Conservation (phyloP, 2,329 filamentous ascomycete genomes). For the Colletotrichum horii region DNA sequence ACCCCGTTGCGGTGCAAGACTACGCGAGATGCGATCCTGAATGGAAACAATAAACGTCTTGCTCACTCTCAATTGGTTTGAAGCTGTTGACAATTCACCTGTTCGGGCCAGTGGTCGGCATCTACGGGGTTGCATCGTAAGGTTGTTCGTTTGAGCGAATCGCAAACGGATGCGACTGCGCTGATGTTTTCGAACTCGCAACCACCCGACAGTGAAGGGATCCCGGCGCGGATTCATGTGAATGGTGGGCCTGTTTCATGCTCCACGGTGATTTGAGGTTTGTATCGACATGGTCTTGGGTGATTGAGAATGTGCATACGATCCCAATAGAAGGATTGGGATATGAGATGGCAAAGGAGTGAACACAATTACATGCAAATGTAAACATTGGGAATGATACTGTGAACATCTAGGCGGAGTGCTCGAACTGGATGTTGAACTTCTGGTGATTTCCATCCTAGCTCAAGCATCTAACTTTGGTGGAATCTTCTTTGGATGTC, state of each 20-base stretch:
- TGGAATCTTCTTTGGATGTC: not conserved
- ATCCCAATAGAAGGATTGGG: not conserved
- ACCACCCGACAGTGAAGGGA: conserved; percentile 27
- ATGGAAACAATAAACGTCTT: not conserved
- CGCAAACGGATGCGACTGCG: not conserved
- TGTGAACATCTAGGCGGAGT: not conserved
- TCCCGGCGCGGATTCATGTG: conserved; percentile 23
- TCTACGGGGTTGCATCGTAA: not conserved
- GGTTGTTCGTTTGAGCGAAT: not conserved
- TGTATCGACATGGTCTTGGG: not conserved
- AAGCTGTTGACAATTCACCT: not conserved
- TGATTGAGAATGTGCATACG: not conserved
- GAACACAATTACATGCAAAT: not conserved
- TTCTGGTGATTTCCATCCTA: not conserved
- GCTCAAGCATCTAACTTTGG: not conserved
- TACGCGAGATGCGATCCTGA: not conserved
- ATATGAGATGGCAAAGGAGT: not conserved
- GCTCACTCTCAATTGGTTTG: not conserved
- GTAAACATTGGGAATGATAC: not conserved
- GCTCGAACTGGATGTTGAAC: not conserved
- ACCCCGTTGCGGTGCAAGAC: not conserved
- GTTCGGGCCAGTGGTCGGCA: not conserved
- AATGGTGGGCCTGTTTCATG: conserved; percentile 26
- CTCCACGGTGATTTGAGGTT: conserved; percentile 15
- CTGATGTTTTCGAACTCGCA: not conserved